Conservation (phyloP, 2,329 filamentous ascomycete species). For the Paracamarosporium sp. region DNA sequence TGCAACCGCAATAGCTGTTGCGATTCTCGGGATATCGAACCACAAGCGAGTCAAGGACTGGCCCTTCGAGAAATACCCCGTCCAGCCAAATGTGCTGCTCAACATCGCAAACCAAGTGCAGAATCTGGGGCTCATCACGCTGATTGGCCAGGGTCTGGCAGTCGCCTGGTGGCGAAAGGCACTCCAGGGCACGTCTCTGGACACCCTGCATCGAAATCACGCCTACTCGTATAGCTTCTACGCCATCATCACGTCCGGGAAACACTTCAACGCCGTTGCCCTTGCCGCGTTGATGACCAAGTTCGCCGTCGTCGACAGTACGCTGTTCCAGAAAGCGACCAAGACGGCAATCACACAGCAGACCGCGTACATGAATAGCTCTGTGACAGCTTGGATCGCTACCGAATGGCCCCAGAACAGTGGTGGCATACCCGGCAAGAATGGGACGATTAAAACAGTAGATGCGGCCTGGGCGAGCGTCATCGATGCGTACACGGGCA, state of each 20-base stretch:
- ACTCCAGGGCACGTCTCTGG: constrained; percentile 25
- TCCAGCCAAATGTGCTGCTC: constrained; percentile 33
- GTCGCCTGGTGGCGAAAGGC: constrained; percentile 36
- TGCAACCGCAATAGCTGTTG: constrained; percentile 25
- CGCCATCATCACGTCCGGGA: constrained; percentile 25
- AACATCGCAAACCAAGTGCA: constrained; percentile 34
- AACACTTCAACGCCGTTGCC: constrained; percentile 31
- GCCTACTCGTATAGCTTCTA: constrained; percentile 34
- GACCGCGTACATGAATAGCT: constrained; percentile 22
- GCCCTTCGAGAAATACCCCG: constrained; percentile 22
- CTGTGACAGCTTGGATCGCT: constrained; percentile 28
- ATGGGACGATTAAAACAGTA: constrained; percentile 24
- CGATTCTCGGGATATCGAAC: constrained; percentile 20
- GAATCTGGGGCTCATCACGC: constrained; percentile 28
- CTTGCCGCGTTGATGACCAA: constrained; percentile 34
- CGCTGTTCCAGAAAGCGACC: constrained; percentile 30
- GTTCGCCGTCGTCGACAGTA: constrained; percentile 32
- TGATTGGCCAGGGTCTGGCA: constrained; percentile 30
- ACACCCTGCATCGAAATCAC: constrained; percentile 26
- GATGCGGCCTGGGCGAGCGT: constrained; percentile 26
- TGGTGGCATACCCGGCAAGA: constrained; percentile 28
- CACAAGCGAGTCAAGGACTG: constrained; percentile 25
- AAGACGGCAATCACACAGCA: constrained; percentile 26
- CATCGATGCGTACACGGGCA: constrained; percentile 26
- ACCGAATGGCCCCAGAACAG: constrained; percentile 19